These are phyloP conservation scores for Suhomyces emberorum DNA, from an alignment of 805 yeast genomes.

Conservation along the genomic window DNA sequence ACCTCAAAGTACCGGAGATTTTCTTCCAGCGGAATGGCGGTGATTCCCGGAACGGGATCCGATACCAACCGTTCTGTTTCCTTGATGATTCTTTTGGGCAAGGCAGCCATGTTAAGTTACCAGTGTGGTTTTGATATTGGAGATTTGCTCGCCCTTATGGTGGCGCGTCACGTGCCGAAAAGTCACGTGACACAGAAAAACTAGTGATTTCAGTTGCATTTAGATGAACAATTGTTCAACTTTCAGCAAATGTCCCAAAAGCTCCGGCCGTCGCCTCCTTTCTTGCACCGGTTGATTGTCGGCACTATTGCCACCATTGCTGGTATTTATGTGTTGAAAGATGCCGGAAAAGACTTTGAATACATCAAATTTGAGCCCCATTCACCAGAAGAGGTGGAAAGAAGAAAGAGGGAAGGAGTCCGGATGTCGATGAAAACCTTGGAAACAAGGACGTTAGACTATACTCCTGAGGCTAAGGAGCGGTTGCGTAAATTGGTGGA, in stretches of 20 bases:
- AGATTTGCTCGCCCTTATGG: neutral
- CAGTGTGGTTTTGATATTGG: neutral
- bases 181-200: constrained; percentile 2
- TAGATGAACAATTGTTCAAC: too few relatives aligned
- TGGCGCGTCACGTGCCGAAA: neutral
- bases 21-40: constrained; percentile 91
- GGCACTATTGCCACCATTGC: constrained; percentile 33
- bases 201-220: too few relatives aligned
- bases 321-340: constrained; percentile 33
- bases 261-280: constrained; percentile 32
- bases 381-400: constrained; percentile 36
- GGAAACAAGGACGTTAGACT: constrained; percentile 38
- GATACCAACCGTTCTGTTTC: constrained; percentile 90
- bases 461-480: constrained; percentile 42
- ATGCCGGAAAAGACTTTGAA: constrained; percentile 38
- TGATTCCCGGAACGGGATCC: constrained; percentile 96
- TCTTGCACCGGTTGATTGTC: constrained; percentile 31
- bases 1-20: constrained; percentile 92
- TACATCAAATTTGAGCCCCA: constrained; percentile 38
- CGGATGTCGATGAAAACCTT: constrained; percentile 27
- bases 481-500: constrained; percentile 23
- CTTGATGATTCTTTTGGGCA: constrained; percentile 93
- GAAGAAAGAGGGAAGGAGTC: constrained; percentile 29
- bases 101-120: constrained; percentile 47
- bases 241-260: constrained; percentile 12